Evolutionary conservation across 768 basidiomycete species (phyloP).

Genomic region (Lentinula sp.): DNA sequence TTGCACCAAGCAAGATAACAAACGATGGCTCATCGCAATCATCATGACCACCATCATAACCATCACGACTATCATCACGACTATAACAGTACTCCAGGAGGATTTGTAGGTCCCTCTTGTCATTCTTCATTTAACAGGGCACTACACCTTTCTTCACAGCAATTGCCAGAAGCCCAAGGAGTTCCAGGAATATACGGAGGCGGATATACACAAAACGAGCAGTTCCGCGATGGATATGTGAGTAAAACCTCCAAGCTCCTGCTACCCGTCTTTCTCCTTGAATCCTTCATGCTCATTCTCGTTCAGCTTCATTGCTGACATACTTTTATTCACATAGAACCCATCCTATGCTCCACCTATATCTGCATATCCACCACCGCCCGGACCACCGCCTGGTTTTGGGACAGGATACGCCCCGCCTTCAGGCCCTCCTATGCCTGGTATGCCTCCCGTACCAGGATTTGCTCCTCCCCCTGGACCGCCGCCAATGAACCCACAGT

Average conservation of each 20-base stretch:
- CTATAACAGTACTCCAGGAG: not conserved
- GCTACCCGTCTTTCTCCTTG: not conserved
- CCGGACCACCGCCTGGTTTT: not conserved
- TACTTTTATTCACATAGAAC: not conserved
- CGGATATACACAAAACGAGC: not conserved
- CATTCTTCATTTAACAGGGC: not conserved
- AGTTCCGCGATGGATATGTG: slow-evolving; percentile 1
- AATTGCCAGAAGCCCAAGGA: not conserved
- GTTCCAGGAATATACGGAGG: not conserved
- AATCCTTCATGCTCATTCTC: not conserved
- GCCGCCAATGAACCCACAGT: not conserved
- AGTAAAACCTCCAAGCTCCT: not conserved
- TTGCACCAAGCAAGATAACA: no score
- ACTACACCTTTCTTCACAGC: not conserved
- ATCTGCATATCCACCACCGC: not conserved
- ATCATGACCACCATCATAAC: not conserved
- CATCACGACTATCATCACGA: not conserved
- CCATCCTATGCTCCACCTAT: not conserved
- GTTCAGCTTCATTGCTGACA: not conserved
- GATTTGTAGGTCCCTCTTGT: not conserved
- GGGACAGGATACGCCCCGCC: slow-evolving; percentile 1
- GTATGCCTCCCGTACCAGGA: not conserved
- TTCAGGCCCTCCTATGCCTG: not conserved
- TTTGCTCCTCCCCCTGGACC: not conserved
- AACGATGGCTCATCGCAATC: no score